A percentile compares a stretch with the other conserved stretches of the same genome.
These are phyloP conservation scores for Nicotiana otophora DNA, from an alignment of 257 asterid genomes.

Conservation along the genomic window DNA sequence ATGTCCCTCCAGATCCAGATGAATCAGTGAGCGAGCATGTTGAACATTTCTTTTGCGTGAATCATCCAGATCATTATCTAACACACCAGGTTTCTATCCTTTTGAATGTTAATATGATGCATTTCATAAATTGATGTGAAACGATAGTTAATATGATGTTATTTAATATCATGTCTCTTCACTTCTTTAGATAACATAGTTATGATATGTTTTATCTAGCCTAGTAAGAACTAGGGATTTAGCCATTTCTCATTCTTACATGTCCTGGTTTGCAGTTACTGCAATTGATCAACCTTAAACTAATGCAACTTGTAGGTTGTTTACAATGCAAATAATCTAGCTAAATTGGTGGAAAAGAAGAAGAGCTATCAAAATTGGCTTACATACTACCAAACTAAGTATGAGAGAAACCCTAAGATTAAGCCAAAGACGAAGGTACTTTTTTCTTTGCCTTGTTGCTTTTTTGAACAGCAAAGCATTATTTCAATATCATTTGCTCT, in stretches of 20 bases:
- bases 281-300: neutral
- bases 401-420: slow-evolving; percentile 54
- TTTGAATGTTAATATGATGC: neutral
- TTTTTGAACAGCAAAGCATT: neutral
- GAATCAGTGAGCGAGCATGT: slow-evolving; percentile 89
- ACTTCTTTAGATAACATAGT: slow-evolving; percentile 1
- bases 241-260: neutral
- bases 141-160: neutral
- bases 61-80: slow-evolving; percentile 81
- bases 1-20: slow-evolving; percentile 89
- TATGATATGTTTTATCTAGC: neutral
- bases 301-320: slow-evolving; percentile 40
- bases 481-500: neutral
- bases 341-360: slow-evolving; percentile 54
- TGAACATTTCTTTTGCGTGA: slow-evolving; percentile 92
- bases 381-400: slow-evolving; percentile 66
- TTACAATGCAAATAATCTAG: slow-evolving; percentile 64
- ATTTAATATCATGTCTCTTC: neutral
- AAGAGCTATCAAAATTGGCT: slow-evolving; percentile 61
- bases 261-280: slow-evolving; percentile 4
- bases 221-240: neutral
- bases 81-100: slow-evolving; percentile 49
- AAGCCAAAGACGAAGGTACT: slow-evolving; percentile 68
- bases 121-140: neutral
- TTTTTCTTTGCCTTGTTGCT: neutral